Percentiles rank a stretch among this genome's conserved stretches.
Evolutionary conservation across 2,329 filamentous ascomycete species (phyloP).

Genomic region (Aspergillus ustus): DNA sequence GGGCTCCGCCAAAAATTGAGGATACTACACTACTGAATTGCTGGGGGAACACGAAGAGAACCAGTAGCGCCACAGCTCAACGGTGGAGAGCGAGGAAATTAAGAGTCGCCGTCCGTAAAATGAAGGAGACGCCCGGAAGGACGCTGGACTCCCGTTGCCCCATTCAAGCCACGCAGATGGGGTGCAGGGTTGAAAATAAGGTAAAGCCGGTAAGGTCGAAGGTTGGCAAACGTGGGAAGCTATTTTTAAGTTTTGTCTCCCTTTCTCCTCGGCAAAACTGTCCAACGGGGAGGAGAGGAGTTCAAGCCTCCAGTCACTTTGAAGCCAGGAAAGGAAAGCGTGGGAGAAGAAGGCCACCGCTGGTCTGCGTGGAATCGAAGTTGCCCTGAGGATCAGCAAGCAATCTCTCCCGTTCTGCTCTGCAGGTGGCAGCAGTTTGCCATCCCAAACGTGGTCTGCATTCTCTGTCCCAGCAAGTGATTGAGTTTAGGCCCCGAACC

Average conservation of each 20-base stretch:
- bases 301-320: background rate
- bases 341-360: conserved; percentile 1
- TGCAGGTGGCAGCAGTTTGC: conserved; percentile 3
- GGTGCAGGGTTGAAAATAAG: conserved; percentile 12
- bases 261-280: background rate
- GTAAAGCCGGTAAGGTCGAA: background rate
- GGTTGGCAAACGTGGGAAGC: conserved; percentile 7
- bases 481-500: background rate
- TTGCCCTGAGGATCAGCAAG: conserved; percentile 2
- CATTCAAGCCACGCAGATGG: background rate
- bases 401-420: background rate
- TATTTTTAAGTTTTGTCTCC: conserved; percentile 9
- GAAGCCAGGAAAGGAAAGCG: conserved; percentile 1
- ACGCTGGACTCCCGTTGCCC: background rate
- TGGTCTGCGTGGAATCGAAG: background rate
- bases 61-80: background rate
- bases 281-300: background rate
- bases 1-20: background rate
- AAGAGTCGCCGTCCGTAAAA: conserved; percentile 3
- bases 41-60: background rate
- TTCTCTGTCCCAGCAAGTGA: background rate
- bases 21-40: background rate
- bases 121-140: background rate
- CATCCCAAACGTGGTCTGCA: conserved; percentile 4
- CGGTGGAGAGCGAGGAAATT: conserved; percentile 10